These are phyloP conservation scores for Termitomyces sp. DNA, from an alignment of 768 basidiomycete genomes.

Conservation along the genomic window DNA sequence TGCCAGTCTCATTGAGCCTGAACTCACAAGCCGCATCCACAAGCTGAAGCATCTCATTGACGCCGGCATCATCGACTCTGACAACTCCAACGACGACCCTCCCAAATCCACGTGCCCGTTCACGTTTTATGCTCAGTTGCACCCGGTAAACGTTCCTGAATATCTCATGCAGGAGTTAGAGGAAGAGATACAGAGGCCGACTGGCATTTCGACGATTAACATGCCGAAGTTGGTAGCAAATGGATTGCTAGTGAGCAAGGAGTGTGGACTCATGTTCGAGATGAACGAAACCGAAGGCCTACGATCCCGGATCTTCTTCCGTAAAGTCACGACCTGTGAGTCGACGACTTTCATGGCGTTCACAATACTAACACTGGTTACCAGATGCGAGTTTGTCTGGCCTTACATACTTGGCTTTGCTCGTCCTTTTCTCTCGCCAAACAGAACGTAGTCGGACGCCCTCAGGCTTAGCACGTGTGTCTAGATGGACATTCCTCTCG, in stretches of 20 bases:
- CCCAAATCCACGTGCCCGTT: constrained; percentile 61
- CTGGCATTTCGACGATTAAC: constrained; percentile 59
- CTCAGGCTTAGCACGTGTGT: constrained; percentile 73
- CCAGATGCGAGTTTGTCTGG: constrained; percentile 73
- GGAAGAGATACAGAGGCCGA: constrained; percentile 69
- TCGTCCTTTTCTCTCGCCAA: constrained; percentile 72
- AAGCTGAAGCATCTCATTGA: constrained; percentile 64
- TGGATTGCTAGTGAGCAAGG: constrained; percentile 70
- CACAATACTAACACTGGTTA: neutral
- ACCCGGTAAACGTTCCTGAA: constrained; percentile 48
- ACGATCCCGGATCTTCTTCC: constrained; percentile 68
- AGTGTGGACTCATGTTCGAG: constrained; percentile 76
- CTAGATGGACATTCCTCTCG: constrained; percentile 77
- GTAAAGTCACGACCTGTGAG: constrained; percentile 67
- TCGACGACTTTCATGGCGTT: neutral
- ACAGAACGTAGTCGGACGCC: constrained; percentile 74
- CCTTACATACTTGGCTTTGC: constrained; percentile 60
- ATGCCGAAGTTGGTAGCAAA: constrained; percentile 56
- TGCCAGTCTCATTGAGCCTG: constrained; percentile 52
- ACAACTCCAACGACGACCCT: constrained; percentile 38
- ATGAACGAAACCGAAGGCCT: constrained; percentile 65
- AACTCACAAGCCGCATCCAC: constrained; percentile 54
- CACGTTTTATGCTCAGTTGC: constrained; percentile 60
- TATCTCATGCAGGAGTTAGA: constrained; percentile 66
- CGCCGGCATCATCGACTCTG: constrained; percentile 57